Base-by-base conservation (phyloP, 2,329 filamentous ascomycete genomes). In the Penicillium sp. region DNA sequence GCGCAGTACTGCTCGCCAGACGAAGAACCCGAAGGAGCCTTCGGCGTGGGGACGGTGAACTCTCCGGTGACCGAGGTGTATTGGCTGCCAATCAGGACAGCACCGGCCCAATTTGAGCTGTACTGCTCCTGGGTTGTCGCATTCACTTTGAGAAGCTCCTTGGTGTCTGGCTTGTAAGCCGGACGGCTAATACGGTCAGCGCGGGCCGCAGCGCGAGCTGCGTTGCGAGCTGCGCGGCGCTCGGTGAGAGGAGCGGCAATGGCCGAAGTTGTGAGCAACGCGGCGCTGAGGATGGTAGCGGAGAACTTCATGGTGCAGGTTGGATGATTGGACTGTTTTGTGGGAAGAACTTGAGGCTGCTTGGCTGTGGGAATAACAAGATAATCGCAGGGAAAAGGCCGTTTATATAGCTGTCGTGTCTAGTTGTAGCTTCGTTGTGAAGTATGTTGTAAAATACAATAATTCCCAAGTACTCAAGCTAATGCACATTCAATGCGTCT, bases 41-140 rank as follows among this genome's bases (percentile, higher is more conserved):
- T 67, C 15, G 80, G 78, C 1, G 72, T 78, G 1, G 82, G 82
- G 1, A 83, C 78, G 5, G 72, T 78, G 69, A 85, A 80, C 27
- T 76, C 78, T n/a, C 77, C 83, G 3, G 76, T 77, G 33, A 84
- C 83, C 16, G 74, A 68, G 43, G 75, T 82, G 71, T 79, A 83
- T 53, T 76, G 77, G 6, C 73, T 73, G 46, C 77, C 77, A 34
- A 78, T 77, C 44, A 84, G 74, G n/a, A 84, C 79, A 6, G 81
- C 82, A 38, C 83, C 83, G 7, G 82, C 80, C 83, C 82, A 85
- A 75, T 84, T 85, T 62, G 70, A 72, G 50, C 71, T 77, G 74
- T 84, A 83, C 27, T 77, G 61, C 19, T 77, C 78, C 27, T 82
- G 67, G 4, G 58, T 54, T 48, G 72, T 73, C 21, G 71, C 77